Evolutionary conservation across 1,139 yeast species (phyloP).

Genomic region (Taiozyma sp.): DNA sequence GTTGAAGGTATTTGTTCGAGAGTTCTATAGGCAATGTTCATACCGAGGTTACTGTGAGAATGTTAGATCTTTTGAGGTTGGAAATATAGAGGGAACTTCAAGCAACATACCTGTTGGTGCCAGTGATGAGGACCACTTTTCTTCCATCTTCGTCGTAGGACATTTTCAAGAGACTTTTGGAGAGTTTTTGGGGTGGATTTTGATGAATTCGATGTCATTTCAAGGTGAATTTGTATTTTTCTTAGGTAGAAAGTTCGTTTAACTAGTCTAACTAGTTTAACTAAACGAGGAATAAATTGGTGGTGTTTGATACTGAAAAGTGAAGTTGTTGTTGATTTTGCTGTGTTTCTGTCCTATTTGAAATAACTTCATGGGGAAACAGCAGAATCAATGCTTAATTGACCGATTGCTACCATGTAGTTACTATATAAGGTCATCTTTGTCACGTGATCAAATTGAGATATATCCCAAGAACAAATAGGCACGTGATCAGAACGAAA

Average conservation of each 20-base stretch:
- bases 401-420: neutral
- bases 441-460: no score
- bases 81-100: no score
- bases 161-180: neutral
- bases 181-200: no score
- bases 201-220: no score
- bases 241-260: neutral
- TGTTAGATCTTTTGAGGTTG: neutral
- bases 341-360: neutral
- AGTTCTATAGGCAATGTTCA: slow-evolving; percentile 77
- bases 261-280: no score
- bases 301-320: no score
- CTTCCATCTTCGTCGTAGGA: slow-evolving; percentile 13
- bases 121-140: slow-evolving; percentile 54
- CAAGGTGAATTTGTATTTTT: neutral
- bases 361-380: no score
- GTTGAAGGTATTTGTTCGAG: slow-evolving; percentile 52
- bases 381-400: neutral
- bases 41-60: slow-evolving; percentile 64
- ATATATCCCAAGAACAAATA: no score
- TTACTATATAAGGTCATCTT: no score
- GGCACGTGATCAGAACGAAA: no score
- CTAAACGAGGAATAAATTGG: no score
- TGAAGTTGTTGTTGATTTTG: no score
- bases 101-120: slow-evolving; percentile 45